Conservation (phyloP, 345 rosid species). For the Abelmoschus esculentus region DNA sequence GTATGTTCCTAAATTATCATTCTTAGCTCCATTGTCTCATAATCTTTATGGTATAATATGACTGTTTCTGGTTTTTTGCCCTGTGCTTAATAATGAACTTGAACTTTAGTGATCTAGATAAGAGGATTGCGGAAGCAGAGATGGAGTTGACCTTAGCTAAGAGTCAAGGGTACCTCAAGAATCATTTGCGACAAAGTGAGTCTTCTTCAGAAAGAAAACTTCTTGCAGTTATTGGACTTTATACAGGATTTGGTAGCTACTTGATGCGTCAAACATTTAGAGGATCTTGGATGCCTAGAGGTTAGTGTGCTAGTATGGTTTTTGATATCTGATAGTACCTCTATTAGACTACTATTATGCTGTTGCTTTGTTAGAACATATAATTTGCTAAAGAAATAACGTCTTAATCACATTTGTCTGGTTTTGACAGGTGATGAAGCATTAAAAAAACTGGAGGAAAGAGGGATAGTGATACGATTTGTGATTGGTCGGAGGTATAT, state of each 20-base stretch:
- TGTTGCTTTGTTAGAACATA: neutral
- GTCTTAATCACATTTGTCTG: neutral
- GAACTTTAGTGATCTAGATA: slow-evolving; percentile 71
- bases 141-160: slow-evolving; percentile 93
- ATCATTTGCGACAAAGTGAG: slow-evolving; percentile 32
- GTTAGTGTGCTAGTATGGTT: slow-evolving; percentile 24
- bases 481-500: slow-evolving; percentile 91
- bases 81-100: neutral
- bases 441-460: slow-evolving; percentile 73
- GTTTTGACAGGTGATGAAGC: slow-evolving; percentile 62
- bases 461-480: slow-evolving; percentile 84
- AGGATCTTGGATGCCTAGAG: slow-evolving; percentile 97
- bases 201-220: slow-evolving; percentile 41
- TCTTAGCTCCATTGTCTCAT: neutral
- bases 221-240: slow-evolving; percentile 92
- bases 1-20: slow-evolving; percentile 35
- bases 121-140: slow-evolving; percentile 82
- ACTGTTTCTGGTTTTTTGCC: neutral
- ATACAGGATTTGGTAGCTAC: slow-evolving; percentile 90
- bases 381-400: neutral
- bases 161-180: slow-evolving; percentile 75
- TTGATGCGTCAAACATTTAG: slow-evolving; percentile 66
- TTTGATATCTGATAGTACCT: neutral
- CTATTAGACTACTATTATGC: neutral
- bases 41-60: neutral